Evolutionary conservation across 352 stramenopile genomes (phyloP).

Genomic region (Globisporangium perplexum): DNA sequence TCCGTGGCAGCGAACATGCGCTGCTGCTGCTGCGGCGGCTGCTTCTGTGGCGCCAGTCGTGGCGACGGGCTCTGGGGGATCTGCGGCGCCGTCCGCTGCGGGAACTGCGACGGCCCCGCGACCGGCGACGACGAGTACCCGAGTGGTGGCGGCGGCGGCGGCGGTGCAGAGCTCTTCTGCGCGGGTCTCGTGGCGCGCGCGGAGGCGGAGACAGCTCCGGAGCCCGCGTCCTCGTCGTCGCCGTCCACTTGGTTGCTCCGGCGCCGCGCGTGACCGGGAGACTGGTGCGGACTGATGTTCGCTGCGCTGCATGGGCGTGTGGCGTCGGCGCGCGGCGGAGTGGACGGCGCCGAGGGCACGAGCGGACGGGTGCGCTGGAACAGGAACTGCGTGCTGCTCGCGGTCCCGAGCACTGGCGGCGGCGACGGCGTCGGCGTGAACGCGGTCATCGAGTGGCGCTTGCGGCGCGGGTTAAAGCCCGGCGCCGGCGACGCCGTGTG

Average conservation of each 20-base stretch:
- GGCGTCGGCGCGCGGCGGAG: slow-evolving; percentile 16
- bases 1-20: neutral
- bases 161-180: neutral
- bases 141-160: slow-evolving; percentile 14
- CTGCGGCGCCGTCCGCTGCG: slow-evolving; percentile 8
- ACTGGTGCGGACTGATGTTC: slow-evolving; percentile 16
- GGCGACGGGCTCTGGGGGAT: slow-evolving; percentile 9
- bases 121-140: slow-evolving; percentile 34
- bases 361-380: slow-evolving; percentile 21
- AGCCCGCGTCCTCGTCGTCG: neutral
- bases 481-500: slow-evolving; percentile 56
- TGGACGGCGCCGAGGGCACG: slow-evolving; percentile 20
- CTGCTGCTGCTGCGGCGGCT: slow-evolving; percentile 1
- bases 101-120: slow-evolving; percentile 4
- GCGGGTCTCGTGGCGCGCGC: neutral
- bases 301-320: slow-evolving; percentile 10
- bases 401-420: slow-evolving; percentile 8
- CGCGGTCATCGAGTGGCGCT: slow-evolving; percentile 47
- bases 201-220: neutral
- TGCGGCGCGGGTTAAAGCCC: slow-evolving; percentile 33
- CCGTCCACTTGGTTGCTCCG: slow-evolving; percentile 3
- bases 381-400: slow-evolving; percentile 5
- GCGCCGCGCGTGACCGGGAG: slow-evolving; percentile 6
- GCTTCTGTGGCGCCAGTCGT: slow-evolving; percentile 2
- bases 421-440: slow-evolving; percentile 13